Evolutionary conservation across 2,329 filamentous ascomycete genomes (phyloP).

Genomic region (Parasarocladium wereldwijsianum): DNA sequence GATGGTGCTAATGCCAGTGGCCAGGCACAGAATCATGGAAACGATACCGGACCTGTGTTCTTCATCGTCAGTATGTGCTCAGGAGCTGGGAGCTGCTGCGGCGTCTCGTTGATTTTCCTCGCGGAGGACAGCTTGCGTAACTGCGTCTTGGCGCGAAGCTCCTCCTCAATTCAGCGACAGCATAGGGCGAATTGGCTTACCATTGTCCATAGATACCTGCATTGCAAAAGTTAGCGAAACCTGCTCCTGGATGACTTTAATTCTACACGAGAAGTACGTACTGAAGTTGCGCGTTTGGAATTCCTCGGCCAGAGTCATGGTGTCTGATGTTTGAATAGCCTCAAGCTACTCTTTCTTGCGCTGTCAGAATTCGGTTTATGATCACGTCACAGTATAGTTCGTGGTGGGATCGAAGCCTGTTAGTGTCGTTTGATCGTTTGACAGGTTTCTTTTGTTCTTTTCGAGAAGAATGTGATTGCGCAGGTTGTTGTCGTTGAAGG

Average conservation of each 20-base stretch:
- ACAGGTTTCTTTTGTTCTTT: too few relatives aligned
- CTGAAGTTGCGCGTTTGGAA: conserved; percentile 63
- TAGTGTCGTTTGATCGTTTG: too few relatives aligned
- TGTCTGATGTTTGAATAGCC: conserved; percentile 27
- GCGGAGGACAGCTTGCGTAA: neutral
- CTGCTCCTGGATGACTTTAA: conserved; percentile 2
- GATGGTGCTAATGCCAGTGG: conserved; percentile 53
- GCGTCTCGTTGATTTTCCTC: neutral
- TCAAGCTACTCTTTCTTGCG: too few relatives aligned
- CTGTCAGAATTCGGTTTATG: too few relatives aligned
- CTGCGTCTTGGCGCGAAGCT: neutral
- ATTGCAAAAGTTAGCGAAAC: conserved; percentile 16
- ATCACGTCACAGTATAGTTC: too few relatives aligned
- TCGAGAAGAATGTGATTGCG: too few relatives aligned
- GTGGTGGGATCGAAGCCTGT: too few relatives aligned
- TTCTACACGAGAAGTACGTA: conserved; percentile 24
- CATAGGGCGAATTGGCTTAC: conserved; percentile 36
- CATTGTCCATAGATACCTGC: conserved; percentile 64
- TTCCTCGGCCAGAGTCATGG: conserved; percentile 58
- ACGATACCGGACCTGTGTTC: conserved; percentile 48
- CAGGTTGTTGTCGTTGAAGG: too few relatives aligned
- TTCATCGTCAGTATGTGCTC: too few relatives aligned
- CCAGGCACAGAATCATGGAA: conserved; percentile 57
- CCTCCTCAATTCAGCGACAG: too few relatives aligned
- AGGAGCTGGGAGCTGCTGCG: conserved; percentile 3